Conservation (phyloP, 352 stramenopile genomes). For the Phytophthora sojae region DNA sequence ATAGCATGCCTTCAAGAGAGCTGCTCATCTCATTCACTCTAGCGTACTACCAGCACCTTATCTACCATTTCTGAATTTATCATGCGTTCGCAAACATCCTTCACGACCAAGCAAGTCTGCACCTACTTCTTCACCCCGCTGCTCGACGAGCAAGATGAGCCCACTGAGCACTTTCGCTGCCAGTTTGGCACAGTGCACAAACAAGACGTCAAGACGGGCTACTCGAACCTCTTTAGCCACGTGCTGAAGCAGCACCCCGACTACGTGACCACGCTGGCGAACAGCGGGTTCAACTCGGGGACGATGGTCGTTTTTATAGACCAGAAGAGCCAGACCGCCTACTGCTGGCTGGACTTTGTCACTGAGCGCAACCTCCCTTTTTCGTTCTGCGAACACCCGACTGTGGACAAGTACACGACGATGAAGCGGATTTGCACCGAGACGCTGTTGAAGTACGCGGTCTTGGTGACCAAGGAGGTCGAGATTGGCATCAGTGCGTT, state of each 20-base stretch:
- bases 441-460: constrained; percentile 3
- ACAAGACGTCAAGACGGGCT: constrained; percentile 6
- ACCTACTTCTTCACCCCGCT: constrained; percentile 11
- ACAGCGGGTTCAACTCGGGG: not conserved
- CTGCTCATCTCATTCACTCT: not conserved
- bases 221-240: constrained; percentile 19
- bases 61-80: not conserved
- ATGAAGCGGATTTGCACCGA: constrained; percentile 1
- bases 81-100: not conserved
- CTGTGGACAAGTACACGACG: constrained; percentile 11
- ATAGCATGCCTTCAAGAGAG: not conserved
- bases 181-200: not conserved
- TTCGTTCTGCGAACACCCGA: constrained; percentile 8
- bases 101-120: constrained; percentile 9
- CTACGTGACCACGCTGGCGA: constrained; percentile 5
- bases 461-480: constrained; percentile 3
- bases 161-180: constrained; percentile 6
- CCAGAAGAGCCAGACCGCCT: constrained; percentile 8
- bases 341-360: constrained; percentile 7
- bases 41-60: not conserved
- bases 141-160: constrained; percentile 13
- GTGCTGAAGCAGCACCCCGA: not conserved
- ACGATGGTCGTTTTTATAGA: constrained; percentile 1
- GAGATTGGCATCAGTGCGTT: not conserved
- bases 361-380: constrained; percentile 4